Base-by-base conservation (phyloP, 441 rosid species). In the Mallotus repandus region DNA sequence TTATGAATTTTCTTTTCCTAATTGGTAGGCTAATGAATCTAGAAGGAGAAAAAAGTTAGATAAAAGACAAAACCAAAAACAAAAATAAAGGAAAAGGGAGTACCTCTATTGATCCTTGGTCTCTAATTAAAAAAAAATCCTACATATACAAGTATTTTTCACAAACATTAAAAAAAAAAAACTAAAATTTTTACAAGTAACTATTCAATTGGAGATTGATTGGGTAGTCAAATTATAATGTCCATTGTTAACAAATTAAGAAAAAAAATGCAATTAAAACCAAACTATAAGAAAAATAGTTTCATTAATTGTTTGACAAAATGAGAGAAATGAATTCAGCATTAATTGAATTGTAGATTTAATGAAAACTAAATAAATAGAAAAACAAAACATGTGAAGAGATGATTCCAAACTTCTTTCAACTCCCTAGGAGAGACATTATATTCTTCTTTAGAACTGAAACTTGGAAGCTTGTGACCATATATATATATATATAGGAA, bases 351-450 rank as follows among this genome's bases (percentile, higher is more conserved):
- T 0, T 29, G 32, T 29, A 29, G 32, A 29, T 29, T 29, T 16
- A 16, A 54, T 25, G 3, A 9, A 5, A 5, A 41, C 2, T 64
- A 49, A 15, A 49, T 21, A 18, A 32, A 29, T 0, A 66, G 7
- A 45, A 46, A 58, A 49, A 15, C 1, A 10, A 15, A 38, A 59
- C 48, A 45, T 55, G 50, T 41, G 38, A 16, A n/a, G 21, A 29
- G 48, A 60, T 71, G 54, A 29, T 58, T 58, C 71, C 72, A 68
- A 55, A 55, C 52, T 6, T n/a, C 13, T 55, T 13, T 55, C 46
- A 18, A 19, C 60, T 57, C 71, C 63, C 66, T 4, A 74, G 60
- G 67, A 58, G 21, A 61, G 72, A 74, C 77, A 74, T 53, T 74
- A 66, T 66, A 58, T 74, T 74, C 66, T 66, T 67, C 60, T 67